phyloP scores from a whole-genome alignment of 164 flowering plant genomes.

The Buxus sempervirens region DNA sequence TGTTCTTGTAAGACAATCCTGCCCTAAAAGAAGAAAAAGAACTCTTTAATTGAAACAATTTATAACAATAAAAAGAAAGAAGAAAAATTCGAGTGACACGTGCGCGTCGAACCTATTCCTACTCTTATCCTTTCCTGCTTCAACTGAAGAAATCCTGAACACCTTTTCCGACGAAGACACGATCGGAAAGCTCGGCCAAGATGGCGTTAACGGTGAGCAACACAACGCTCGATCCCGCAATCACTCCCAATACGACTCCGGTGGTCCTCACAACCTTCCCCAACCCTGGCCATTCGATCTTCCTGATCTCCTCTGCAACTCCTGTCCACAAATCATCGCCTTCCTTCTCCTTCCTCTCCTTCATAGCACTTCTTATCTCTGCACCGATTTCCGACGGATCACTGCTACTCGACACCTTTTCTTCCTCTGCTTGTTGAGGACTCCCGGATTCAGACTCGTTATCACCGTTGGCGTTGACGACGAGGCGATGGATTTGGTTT shows the following conservation, averaged over 20 bases:
- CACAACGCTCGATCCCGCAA: conserved; percentile 77
- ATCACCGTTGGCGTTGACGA: conserved; percentile 21
- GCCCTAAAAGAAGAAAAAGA: too few relatives aligned
- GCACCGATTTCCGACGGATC: conserved; percentile 33
- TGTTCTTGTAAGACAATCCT: too few relatives aligned
- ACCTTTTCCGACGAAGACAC: conserved; percentile 64
- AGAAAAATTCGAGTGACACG: not conserved
- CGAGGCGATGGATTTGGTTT: not conserved
- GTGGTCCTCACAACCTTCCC: conserved; percentile 67
- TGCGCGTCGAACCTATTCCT: not conserved
- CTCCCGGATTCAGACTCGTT: conserved; percentile 2
- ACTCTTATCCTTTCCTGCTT: not conserved
- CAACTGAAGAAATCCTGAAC: conserved; percentile 70
- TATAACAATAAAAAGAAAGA: too few relatives aligned
- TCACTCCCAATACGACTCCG: conserved; percentile 66
- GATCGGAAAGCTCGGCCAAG: conserved; percentile 72
- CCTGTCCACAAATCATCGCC: conserved; percentile 38
- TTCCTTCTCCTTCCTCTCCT: conserved; percentile 23
- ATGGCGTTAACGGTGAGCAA: conserved; percentile 77
- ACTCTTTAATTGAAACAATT: too few relatives aligned
- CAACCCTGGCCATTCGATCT: conserved; percentile 82
- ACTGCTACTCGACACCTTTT: not conserved
- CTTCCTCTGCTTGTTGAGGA: not conserved
- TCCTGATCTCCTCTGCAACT: conserved; percentile 62
- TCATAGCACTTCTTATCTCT: conserved; percentile 48